Conservation (phyloP, 1,139 yeast genomes). For the Wickerhamomyces sp. region DNA sequence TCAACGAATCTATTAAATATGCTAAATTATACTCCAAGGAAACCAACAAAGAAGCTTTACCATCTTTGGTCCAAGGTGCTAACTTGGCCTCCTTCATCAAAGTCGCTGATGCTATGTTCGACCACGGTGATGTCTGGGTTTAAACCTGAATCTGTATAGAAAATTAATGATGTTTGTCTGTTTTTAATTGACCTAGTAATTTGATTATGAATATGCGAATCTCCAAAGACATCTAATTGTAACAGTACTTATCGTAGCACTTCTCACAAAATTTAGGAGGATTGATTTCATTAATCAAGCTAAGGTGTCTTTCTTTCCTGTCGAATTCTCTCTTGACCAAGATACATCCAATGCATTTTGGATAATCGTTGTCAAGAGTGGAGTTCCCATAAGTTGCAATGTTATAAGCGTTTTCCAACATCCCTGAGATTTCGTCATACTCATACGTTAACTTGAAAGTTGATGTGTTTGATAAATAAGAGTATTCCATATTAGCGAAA, state of each 20-base stretch:
- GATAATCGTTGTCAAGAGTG: constrained; percentile 33
- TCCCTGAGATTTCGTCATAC: constrained; percentile 35
- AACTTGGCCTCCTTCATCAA: constrained; percentile 98
- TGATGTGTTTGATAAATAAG: constrained; percentile 49
- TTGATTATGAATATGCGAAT: too few relatives aligned
- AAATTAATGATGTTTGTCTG: too few relatives aligned
- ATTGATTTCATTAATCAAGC: constrained; percentile 23
- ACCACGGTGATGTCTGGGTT: constrained; percentile 94
- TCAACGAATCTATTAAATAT: constrained; percentile 87
- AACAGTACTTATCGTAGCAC: constrained; percentile 39
- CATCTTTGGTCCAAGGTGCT: constrained; percentile 97
- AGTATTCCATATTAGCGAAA: constrained; percentile 40
- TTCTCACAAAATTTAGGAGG: constrained; percentile 29
- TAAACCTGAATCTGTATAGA: too few relatives aligned
- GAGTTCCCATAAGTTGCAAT: constrained; percentile 45
- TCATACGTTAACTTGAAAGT: constrained; percentile 55
- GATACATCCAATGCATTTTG: constrained; percentile 57
- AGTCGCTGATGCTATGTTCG: constrained; percentile 98
- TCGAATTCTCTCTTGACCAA: constrained; percentile 53
- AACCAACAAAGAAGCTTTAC: constrained; percentile 58
- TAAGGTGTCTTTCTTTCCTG: constrained; percentile 25
- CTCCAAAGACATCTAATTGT: constrained; percentile 23
- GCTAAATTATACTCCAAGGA: constrained; percentile 78
- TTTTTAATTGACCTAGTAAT: too few relatives aligned
- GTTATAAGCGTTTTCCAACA: constrained; percentile 50